Percentiles rank a stretch among this genome's conserved stretches.
These are phyloP conservation scores for Penicillium olsonii DNA, from an alignment of 2,329 filamentous ascomycete species.

Conservation along the genomic window DNA sequence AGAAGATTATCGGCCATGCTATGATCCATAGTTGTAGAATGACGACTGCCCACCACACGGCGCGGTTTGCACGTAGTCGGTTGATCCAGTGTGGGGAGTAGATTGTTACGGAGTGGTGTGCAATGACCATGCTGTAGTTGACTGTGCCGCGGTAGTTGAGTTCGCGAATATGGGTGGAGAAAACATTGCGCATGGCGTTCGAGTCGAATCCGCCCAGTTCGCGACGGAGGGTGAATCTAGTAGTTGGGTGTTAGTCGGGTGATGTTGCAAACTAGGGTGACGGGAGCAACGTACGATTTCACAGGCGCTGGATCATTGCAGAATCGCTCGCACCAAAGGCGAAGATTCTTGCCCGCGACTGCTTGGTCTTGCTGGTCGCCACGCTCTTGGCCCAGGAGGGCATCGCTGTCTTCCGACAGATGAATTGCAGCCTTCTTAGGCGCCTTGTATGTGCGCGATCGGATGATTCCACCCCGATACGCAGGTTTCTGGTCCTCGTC, in stretches of 20 bases:
- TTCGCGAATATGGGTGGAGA: slow-evolving; percentile 39
- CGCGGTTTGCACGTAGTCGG: slow-evolving; percentile 34
- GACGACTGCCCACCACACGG: slow-evolving; percentile 37
- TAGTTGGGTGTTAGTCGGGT: background rate
- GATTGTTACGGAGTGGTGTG: slow-evolving; percentile 34
- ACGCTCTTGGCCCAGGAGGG: slow-evolving; percentile 10
- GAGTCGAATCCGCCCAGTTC: slow-evolving; percentile 33
- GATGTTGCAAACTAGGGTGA: no score
- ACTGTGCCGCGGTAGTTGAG: slow-evolving; percentile 41
- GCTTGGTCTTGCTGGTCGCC: background rate
- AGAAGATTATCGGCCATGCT: slow-evolving; percentile 41
- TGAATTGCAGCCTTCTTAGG: slow-evolving; percentile 2
- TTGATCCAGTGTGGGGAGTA: slow-evolving; percentile 45
- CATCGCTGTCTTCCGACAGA: slow-evolving; percentile 13
- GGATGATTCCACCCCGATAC: slow-evolving; percentile 21
- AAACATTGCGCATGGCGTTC: slow-evolving; percentile 25
- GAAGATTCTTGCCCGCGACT: background rate
- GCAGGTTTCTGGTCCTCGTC: slow-evolving; percentile 16
- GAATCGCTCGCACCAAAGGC: slow-evolving; percentile 40
- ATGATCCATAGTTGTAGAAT: slow-evolving; percentile 44
- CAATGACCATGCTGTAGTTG: slow-evolving; percentile 21
- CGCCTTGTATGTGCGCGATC: slow-evolving; percentile 18
- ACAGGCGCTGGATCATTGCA: slow-evolving; percentile 36
- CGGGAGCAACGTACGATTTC: slow-evolving; percentile 34
- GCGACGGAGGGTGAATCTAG: slow-evolving; percentile 35